Percentiles rank a stretch among this genome's conserved stretches.
Conservation (phyloP, 2,329 filamentous ascomycete species). For the Moelleriella libera region DNA sequence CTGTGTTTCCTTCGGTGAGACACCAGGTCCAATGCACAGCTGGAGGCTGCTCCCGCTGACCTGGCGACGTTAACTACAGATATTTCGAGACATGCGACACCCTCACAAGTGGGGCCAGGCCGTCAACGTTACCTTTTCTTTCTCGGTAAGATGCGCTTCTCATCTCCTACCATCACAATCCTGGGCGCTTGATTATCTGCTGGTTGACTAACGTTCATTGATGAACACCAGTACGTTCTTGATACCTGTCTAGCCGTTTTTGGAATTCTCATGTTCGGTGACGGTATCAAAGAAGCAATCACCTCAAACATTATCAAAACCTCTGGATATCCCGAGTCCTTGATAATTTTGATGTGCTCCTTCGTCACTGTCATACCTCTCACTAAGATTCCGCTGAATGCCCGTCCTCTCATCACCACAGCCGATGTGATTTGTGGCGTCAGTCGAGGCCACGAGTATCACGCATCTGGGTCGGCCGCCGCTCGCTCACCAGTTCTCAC, state of each 20-base stretch:
- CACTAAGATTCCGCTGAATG: slow-evolving; percentile 87
- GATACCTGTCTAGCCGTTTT: slow-evolving; percentile 71
- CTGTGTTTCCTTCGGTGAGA: slow-evolving; percentile 62
- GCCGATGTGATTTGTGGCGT: slow-evolving; percentile 70
- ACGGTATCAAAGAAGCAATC: slow-evolving; percentile 74
- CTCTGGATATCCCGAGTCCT: slow-evolving; percentile 54
- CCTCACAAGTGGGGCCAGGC: slow-evolving; percentile 67
- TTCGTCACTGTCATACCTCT: slow-evolving; percentile 88
- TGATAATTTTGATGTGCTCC: slow-evolving; percentile 69
- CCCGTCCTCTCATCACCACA: slow-evolving; percentile 75
- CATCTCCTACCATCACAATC: not conserved
- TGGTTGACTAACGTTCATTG: not conserved
- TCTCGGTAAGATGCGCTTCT: slow-evolving; percentile 42
- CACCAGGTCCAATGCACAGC: slow-evolving; percentile 3
- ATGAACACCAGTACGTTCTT: slow-evolving; percentile 47
- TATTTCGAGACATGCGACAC: slow-evolving; percentile 52
- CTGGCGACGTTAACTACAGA: slow-evolving; percentile 19
- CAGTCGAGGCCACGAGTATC: slow-evolving; percentile 27
- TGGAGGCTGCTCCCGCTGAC: not conserved
- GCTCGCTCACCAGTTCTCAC: slow-evolving; percentile 25
- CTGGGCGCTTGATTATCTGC: not conserved
- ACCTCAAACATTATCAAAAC: slow-evolving; percentile 77
- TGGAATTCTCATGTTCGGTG: slow-evolving; percentile 89
- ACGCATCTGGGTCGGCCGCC: slow-evolving; percentile 25
- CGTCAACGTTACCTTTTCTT: slow-evolving; percentile 68